Evolutionary conservation across 768 basidiomycete species (phyloP).

Genomic region (Cystofilobasidium bisporidii): DNA sequence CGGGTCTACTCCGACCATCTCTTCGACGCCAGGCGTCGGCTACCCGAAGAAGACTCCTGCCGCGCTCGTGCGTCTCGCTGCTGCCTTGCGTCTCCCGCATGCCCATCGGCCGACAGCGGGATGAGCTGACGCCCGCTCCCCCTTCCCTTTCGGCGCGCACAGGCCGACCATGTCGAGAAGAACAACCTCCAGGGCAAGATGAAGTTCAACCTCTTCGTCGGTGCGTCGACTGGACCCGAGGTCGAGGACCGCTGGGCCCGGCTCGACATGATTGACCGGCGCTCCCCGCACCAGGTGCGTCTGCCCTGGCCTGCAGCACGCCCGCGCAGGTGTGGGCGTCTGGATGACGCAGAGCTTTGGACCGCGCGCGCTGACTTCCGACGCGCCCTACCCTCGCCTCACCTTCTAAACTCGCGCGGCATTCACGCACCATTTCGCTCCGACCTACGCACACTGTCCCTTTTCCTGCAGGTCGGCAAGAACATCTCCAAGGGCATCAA

Average conservation of each 20-base stretch:
- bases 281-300: constrained; percentile 33
- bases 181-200: constrained; percentile 34
- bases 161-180: constrained; percentile 35
- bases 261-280: constrained; percentile 31
- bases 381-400: too few relatives aligned
- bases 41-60: constrained; percentile 30
- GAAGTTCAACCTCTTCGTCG: constrained; percentile 31
- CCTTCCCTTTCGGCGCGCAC: not conserved
- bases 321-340: not conserved
- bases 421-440: too few relatives aligned
- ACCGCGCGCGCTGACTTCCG: not conserved
- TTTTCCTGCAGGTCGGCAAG: constrained; percentile 31
- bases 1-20: constrained; percentile 13
- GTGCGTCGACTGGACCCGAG: constrained; percentile 30
- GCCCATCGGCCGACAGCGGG: too few relatives aligned
- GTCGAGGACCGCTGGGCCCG: constrained; percentile 32
- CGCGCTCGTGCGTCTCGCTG: not conserved
- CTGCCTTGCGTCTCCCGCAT: not conserved
- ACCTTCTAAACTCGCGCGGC: too few relatives aligned
- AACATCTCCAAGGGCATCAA: constrained; percentile 35
- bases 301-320: not conserved
- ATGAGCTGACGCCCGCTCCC: not conserved
- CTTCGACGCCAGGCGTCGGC: constrained; percentile 31
- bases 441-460: too few relatives aligned
- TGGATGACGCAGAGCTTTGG: too few relatives aligned